phyloP scores from a whole-genome alignment of 495 filamentous ascomycete species.

The Penicillium egyptiacum region DNA sequence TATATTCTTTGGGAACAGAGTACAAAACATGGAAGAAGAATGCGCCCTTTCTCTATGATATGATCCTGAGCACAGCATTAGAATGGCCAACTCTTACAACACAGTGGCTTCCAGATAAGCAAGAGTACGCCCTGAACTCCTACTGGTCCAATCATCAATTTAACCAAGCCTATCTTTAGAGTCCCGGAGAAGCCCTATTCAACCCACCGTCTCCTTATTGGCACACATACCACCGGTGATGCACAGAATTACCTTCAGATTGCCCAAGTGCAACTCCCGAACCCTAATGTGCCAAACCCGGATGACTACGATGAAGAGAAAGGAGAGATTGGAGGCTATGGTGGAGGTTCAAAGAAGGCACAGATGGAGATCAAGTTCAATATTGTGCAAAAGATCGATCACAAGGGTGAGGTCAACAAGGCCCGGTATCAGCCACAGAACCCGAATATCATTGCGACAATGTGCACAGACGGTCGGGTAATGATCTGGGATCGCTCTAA shows the following conservation, averaged over 20 bases:
- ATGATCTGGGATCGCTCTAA: slow-evolving; percentile 96
- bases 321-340: slow-evolving; percentile 92
- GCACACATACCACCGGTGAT: slow-evolving; percentile 88
- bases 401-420: slow-evolving; percentile 97
- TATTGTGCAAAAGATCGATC: slow-evolving; percentile 92
- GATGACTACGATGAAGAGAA: slow-evolving; percentile 86
- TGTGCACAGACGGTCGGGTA: slow-evolving; percentile 82
- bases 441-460: slow-evolving; percentile 92
- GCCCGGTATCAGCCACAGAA: slow-evolving; percentile 98
- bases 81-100: slow-evolving; percentile 98
- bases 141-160: neutral
- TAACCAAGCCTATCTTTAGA: slow-evolving; percentile 37
- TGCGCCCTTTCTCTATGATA: slow-evolving; percentile 94
- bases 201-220: slow-evolving; percentile 87
- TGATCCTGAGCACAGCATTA: slow-evolving; percentile 89
- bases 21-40: slow-evolving; percentile 99
- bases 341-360: slow-evolving; percentile 62
- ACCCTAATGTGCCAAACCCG: slow-evolving; percentile 67
- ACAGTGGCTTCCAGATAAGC: slow-evolving; percentile 97
- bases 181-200: slow-evolving; percentile 80
- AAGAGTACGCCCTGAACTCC: slow-evolving; percentile 54
- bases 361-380: slow-evolving; percentile 75
- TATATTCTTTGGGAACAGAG: slow-evolving; percentile 52
- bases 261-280: slow-evolving; percentile 87
- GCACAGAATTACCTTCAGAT: slow-evolving; percentile 94